Evolutionary conservation across 495 filamentous ascomycete species (phyloP).

Genomic region (Aspergillus ostianus): DNA sequence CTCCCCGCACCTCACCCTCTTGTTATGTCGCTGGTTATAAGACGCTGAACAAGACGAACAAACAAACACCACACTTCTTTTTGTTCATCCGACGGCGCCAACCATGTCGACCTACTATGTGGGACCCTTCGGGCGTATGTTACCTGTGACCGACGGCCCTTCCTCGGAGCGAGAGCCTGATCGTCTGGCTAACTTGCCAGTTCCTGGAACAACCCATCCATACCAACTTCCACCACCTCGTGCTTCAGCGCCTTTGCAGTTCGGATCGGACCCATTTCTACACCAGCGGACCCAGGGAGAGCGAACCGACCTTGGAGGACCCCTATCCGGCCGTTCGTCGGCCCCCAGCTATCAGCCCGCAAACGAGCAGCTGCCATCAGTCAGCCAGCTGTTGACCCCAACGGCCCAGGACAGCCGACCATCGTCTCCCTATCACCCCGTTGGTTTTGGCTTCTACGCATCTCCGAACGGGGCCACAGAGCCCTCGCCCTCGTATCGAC

Average conservation of each 20-base stretch:
- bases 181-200: constrained; percentile 35
- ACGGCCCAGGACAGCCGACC: constrained; percentile 30
- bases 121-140: constrained; percentile 52
- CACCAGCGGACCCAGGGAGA: constrained; percentile 35
- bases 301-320: constrained; percentile 24
- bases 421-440: constrained; percentile 29
- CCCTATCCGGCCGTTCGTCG: constrained; percentile 15
- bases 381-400: constrained; percentile 48
- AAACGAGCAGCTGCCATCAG: constrained; percentile 45
- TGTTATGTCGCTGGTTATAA: constrained; percentile 7
- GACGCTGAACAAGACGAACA: not conserved
- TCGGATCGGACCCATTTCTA: constrained; percentile 42
- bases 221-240: constrained; percentile 54
- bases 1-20: not conserved
- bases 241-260: constrained; percentile 37
- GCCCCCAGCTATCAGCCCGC: constrained; percentile 18
- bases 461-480: constrained; percentile 22
- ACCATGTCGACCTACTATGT: constrained; percentile 46
- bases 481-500: constrained; percentile 20
- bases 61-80: not conserved
- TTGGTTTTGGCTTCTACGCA: constrained; percentile 23
- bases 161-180: constrained; percentile 32
- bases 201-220: constrained; percentile 36
- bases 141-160: constrained; percentile 34
- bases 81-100: constrained; percentile 4